phyloP scores from a whole-genome alignment of 805 yeast species.

The Barnettozyma sp. region DNA sequence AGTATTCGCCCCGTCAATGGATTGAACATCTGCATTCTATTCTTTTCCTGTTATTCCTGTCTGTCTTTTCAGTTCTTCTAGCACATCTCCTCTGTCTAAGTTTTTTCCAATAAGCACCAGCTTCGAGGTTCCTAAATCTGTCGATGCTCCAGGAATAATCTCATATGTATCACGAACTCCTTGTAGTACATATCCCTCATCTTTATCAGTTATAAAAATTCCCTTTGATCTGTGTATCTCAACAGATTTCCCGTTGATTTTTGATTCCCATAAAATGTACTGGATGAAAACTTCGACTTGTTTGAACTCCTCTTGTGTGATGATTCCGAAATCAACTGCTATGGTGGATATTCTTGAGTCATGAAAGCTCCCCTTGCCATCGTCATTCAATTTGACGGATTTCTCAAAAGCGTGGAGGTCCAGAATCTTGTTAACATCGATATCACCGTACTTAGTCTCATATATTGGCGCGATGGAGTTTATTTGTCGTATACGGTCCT shows the following conservation, averaged over 20 bases:
- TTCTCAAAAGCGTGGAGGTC: slow-evolving; percentile 75
- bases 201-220: slow-evolving; percentile 38
- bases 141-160: slow-evolving; percentile 41
- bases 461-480: slow-evolving; percentile 64
- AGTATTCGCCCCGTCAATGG: neutral
- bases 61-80: slow-evolving; percentile 26
- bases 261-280: slow-evolving; percentile 66
- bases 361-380: slow-evolving; percentile 32
- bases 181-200: slow-evolving; percentile 43
- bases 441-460: slow-evolving; percentile 67
- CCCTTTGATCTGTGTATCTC: slow-evolving; percentile 88
- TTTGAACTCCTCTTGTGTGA: slow-evolving; percentile 31
- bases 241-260: slow-evolving; percentile 34
- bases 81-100: slow-evolving; percentile 33
- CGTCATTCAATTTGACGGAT: slow-evolving; percentile 22
- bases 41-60: slow-evolving; percentile 13
- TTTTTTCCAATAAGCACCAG: slow-evolving; percentile 73
- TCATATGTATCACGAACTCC: slow-evolving; percentile 95
- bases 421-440: slow-evolving; percentile 57
- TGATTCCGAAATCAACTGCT: slow-evolving; percentile 37
- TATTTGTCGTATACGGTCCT: slow-evolving; percentile 40
- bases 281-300: slow-evolving; percentile 61
- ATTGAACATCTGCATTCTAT: too few relatives aligned
- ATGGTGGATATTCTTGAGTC: slow-evolving; percentile 51
- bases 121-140: slow-evolving; percentile 41